phyloP scores from a whole-genome alignment of 768 basidiomycete genomes.

The Clathrus columnatus region DNA sequence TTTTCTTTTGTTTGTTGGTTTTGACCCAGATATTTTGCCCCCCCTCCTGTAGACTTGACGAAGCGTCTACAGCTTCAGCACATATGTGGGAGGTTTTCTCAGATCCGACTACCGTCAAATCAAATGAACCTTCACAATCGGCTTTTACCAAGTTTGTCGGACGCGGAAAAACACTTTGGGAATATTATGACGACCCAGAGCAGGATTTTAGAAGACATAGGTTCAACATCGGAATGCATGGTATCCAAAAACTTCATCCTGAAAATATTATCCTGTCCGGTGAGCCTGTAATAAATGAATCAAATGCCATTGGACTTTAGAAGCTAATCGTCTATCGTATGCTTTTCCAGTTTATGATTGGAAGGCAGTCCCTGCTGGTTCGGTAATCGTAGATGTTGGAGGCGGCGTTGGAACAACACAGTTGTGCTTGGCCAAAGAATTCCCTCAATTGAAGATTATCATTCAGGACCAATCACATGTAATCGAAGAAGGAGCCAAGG shows the following conservation, averaged over 20 bases:
- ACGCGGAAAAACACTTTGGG: constrained; percentile 9
- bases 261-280: constrained; percentile 13
- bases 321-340: too few species aligned
- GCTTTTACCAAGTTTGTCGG: constrained; percentile 14
- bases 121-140: constrained; percentile 13
- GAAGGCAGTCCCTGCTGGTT: constrained; percentile 33
- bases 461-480: constrained; percentile 16
- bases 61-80: constrained; percentile 11
- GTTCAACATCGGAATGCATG: constrained; percentile 16
- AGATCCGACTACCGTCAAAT: constrained; percentile 16
- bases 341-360: constrained; percentile 26
- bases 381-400: constrained; percentile 12
- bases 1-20: neutral
- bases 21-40: neutral
- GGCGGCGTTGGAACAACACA: constrained; percentile 15
- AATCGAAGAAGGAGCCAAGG: constrained; percentile 13
- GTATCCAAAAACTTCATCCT: constrained; percentile 14
- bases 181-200: constrained; percentile 10
- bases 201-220: constrained; percentile 2
- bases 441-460: constrained; percentile 11
- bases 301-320: too few species aligned
- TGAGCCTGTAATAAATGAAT: too few species aligned
- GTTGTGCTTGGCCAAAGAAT: constrained; percentile 11
- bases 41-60: constrained; percentile 18
- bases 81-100: constrained; percentile 15